These are phyloP conservation scores for Saitozyma sp. DNA, from an alignment of 768 basidiomycete genomes.

Conservation along the genomic window DNA sequence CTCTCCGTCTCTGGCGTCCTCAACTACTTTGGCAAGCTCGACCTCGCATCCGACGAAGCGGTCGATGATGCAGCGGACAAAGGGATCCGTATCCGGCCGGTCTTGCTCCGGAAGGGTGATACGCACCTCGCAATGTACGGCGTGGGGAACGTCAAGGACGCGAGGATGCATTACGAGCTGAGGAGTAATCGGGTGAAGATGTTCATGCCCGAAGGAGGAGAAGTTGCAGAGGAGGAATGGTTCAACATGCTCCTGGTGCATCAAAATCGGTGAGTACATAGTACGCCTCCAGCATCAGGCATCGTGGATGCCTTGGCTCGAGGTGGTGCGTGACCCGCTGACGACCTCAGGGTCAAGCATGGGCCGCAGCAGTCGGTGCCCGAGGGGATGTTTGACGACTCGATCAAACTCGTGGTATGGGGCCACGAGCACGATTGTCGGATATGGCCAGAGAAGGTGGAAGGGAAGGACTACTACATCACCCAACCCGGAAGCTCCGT, in stretches of 20 bases:
- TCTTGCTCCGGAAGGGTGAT: constrained; percentile 84
- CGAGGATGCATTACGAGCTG: constrained; percentile 93
- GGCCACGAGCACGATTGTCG: constrained; percentile 99
- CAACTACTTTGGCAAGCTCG: constrained; percentile 97
- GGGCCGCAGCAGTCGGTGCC: constrained; percentile 93
- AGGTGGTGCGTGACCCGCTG: constrained; percentile 1
- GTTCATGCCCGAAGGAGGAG: constrained; percentile 78
- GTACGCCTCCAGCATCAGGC: background rate
- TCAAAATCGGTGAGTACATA: constrained; percentile 77
- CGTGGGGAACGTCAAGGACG: constrained; percentile 94
- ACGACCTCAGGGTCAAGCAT: constrained; percentile 72
- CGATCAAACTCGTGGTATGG: constrained; percentile 90
- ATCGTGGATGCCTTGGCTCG: background rate
- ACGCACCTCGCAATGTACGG: constrained; percentile 91
- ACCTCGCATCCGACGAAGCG: constrained; percentile 71
- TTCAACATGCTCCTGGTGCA: constrained; percentile 92
- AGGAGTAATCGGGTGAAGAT: constrained; percentile 90
- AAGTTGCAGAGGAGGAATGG: constrained; percentile 67
- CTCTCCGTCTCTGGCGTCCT: constrained; percentile 89
- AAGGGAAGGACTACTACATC: constrained; percentile 87
- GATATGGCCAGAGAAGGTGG: constrained; percentile 83
- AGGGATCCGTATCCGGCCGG: constrained; percentile 83
- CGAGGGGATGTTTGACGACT: constrained; percentile 96
- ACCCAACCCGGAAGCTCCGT: constrained; percentile 93
- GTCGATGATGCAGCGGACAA: constrained; percentile 53